Conservation (phyloP, 2,329 filamentous ascomycete genomes). For the Parafenestella ontariensis region DNA sequence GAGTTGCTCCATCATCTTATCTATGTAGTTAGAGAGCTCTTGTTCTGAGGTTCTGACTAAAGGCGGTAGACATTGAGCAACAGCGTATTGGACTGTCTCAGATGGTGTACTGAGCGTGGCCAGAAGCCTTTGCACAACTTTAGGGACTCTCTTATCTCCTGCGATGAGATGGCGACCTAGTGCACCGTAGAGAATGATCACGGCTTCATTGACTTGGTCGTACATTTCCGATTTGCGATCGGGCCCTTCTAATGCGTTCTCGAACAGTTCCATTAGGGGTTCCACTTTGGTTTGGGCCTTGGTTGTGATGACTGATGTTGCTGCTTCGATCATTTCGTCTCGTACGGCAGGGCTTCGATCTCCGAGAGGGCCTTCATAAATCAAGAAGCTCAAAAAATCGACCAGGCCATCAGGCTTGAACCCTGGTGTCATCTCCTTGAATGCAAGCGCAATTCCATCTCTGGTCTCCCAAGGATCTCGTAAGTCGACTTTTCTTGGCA, state of each 20-base stretch:
- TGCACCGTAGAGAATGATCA: conserved; percentile 96
- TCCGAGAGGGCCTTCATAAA: conserved; percentile 84
- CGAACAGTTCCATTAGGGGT: conserved; percentile 89
- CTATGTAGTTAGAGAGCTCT: conserved; percentile 79
- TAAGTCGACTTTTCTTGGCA: conserved; percentile 87
- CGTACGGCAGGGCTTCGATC: conserved; percentile 81
- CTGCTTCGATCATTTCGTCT: conserved; percentile 89
- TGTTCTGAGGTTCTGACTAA: conserved; percentile 82
- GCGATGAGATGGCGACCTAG: conserved; percentile 83
- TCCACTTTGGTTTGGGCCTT: conserved; percentile 86
- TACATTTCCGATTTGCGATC: conserved; percentile 81
- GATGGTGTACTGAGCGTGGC: conserved; percentile 91
- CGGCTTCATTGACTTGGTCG: conserved; percentile 93
- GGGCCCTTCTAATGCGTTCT: conserved; percentile 83
- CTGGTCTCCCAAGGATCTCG: conserved; percentile 90
- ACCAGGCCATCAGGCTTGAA: conserved; percentile 75
- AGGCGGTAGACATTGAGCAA: conserved; percentile 91
- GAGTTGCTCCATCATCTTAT: conserved; percentile 81
- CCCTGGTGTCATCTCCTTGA: conserved; percentile 77
- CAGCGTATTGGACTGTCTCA: conserved; percentile 95
- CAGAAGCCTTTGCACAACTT: conserved; percentile 85
- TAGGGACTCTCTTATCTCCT: conserved; percentile 86
- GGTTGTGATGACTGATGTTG: conserved; percentile 78
- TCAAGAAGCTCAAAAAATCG: conserved; percentile 82
- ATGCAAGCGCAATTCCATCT: conserved; percentile 86